Conservation (phyloP, 306 rosid species). For the Arachis hypogaea region DNA sequence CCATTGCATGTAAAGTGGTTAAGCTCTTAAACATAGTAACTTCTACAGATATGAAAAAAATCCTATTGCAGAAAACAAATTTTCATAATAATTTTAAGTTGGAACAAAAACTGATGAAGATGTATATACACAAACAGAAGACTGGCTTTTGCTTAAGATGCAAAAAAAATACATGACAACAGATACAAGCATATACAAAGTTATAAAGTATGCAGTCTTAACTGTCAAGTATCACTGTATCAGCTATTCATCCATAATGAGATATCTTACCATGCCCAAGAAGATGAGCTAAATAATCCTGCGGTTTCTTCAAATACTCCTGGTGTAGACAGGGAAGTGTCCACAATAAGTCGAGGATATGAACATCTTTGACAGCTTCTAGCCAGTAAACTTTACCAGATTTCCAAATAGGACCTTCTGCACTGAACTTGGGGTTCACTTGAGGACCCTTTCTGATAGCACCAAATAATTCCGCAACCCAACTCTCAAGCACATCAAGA, state of each 20-base stretch:
- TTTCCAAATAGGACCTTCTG: conserved; percentile 85
- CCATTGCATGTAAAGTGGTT: conserved; percentile 8
- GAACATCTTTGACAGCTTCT: conserved; percentile 94
- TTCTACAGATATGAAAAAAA: conserved; percentile 12
- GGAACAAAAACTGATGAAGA: neutral
- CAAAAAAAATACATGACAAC: conserved; percentile 6
- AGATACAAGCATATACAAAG: neutral
- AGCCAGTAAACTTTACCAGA: conserved; percentile 76
- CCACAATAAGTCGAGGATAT: conserved; percentile 82
- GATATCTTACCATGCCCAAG: conserved; percentile 90
- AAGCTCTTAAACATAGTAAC: conserved; percentile 16
- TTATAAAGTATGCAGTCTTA: conserved; percentile 13
- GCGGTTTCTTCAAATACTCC: conserved; percentile 84
- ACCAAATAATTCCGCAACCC: conserved; percentile 83
- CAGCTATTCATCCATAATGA: conserved; percentile 24
- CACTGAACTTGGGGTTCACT: conserved; percentile 59
- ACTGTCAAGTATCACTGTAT: neutral
- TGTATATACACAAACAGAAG: neutral
- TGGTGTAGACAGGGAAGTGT: conserved; percentile 76
- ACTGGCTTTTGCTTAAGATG: conserved; percentile 18
- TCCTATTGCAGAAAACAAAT: conserved; percentile 26
- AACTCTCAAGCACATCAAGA: conserved; percentile 86
- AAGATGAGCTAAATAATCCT: conserved; percentile 91
- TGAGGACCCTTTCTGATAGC: conserved; percentile 66
- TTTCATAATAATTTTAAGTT: conserved; percentile 19